These are phyloP conservation scores for Polyrhizophydium stewartii DNA, from an alignment of 371 early-diverging fungal species.

Conservation along the genomic window DNA sequence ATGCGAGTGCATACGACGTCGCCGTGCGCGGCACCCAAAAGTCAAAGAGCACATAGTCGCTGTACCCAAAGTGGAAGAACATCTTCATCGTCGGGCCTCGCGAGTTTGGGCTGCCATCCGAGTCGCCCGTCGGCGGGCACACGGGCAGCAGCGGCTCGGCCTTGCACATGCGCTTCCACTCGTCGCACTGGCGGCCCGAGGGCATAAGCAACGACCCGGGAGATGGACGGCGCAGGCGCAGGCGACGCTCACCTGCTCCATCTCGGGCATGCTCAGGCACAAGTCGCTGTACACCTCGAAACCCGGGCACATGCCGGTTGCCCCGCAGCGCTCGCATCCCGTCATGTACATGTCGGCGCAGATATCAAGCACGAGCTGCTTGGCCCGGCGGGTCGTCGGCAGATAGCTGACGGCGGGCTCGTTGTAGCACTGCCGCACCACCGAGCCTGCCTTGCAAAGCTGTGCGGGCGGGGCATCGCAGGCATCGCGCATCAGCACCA, in stretches of 20 bases:
- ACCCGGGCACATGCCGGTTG: conserved; percentile 35
- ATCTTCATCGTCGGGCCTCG: conserved; percentile 53
- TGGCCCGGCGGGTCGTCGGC: conserved; percentile 46
- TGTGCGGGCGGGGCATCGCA: not conserved
- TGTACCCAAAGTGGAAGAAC: conserved; percentile 54
- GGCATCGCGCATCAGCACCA: not conserved
- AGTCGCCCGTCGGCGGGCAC: not conserved
- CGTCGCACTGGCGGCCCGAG: conserved; percentile 28
- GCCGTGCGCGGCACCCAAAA: conserved; percentile 33
- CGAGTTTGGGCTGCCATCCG: not conserved
- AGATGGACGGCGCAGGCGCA: not conserved
- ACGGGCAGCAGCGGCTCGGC: conserved; percentile 8
- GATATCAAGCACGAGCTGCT: conserved; percentile 45
- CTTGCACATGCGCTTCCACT: conserved; percentile 45
- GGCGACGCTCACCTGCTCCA: conserved; percentile 30
- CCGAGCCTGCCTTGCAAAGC: conserved; percentile 9
- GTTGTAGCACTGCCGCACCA: conserved; percentile 33
- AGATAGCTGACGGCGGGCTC: conserved; percentile 39
- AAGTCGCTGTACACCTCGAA: conserved; percentile 29
- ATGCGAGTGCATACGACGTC: conserved; percentile 21
- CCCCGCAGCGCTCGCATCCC: conserved; percentile 51
- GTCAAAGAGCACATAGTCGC: conserved; percentile 39
- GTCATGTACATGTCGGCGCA: conserved; percentile 59
- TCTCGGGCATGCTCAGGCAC: conserved; percentile 56
- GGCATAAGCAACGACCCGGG: not conserved